A percentile compares a stretch with the other conserved stretches of the same genome.
Evolutionary conservation across 2,329 filamentous ascomycete species (phyloP).

Genomic region (Clonostachys rosea): DNA sequence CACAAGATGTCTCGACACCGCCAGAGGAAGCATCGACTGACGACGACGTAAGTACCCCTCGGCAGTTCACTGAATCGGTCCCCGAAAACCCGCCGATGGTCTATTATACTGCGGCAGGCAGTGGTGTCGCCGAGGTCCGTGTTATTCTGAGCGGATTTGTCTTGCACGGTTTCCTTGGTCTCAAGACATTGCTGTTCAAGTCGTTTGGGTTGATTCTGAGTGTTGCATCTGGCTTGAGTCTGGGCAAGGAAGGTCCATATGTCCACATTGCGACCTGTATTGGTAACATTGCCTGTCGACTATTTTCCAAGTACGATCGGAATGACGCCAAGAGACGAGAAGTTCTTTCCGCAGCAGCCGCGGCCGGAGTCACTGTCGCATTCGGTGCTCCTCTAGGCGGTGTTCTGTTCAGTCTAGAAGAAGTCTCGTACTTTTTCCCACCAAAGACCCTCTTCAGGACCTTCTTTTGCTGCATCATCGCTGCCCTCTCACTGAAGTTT

Average conservation of each 20-base stretch:
- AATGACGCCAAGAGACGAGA: slow-evolving; percentile 95
- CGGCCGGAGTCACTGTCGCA: slow-evolving; percentile 87
- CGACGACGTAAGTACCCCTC: slow-evolving; percentile 35
- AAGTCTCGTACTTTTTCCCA: slow-evolving; percentile 96
- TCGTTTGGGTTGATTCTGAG: slow-evolving; percentile 78
- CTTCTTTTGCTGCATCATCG: slow-evolving; percentile 96
- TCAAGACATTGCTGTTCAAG: slow-evolving; percentile 84
- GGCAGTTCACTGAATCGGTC: slow-evolving; percentile 26
- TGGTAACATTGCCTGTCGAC: slow-evolving; percentile 87
- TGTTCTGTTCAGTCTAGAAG: slow-evolving; percentile 88
- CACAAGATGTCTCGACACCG: slow-evolving; percentile 38
- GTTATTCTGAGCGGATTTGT: slow-evolving; percentile 98
- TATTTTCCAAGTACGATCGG: slow-evolving; percentile 90
- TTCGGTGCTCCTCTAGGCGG: slow-evolving; percentile 87
- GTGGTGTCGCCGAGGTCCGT: slow-evolving; percentile 93
- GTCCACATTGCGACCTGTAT: slow-evolving; percentile 97
- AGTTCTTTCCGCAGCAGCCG: slow-evolving; percentile 86
- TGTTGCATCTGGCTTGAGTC: slow-evolving; percentile 85
- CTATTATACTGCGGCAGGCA: slow-evolving; percentile 94
- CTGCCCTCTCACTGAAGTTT: slow-evolving; percentile 88
- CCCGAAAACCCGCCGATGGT: slow-evolving; percentile 64
- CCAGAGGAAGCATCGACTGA: slow-evolving; percentile 29
- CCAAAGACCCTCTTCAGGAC: slow-evolving; percentile 96
- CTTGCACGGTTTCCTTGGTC: slow-evolving; percentile 87
- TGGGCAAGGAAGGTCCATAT: slow-evolving; percentile 93